Evolutionary conservation across 176 grass and related monocot genomes (phyloP).

Genomic region (Chloris gayana): DNA sequence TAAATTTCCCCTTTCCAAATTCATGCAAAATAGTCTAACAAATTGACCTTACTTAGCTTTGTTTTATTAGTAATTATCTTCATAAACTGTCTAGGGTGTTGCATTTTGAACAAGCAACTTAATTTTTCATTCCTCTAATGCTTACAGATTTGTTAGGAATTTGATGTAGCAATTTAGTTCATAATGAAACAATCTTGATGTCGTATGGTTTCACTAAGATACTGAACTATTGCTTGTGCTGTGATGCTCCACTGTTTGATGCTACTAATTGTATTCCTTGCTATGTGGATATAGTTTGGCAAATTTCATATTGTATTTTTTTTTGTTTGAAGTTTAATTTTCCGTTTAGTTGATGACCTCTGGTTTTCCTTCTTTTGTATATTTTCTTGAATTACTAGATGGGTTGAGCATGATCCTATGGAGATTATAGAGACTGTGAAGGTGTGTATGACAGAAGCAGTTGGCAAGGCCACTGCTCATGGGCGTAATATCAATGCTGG

Average conservation of each 20-base stretch:
- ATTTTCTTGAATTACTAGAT: constrained; percentile 49
- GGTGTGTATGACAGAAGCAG: constrained; percentile 61
- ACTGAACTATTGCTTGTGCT: not conserved
- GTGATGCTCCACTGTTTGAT: not conserved
- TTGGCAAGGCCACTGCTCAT: constrained; percentile 58
- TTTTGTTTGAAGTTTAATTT: not conserved
- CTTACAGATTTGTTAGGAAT: not conserved
- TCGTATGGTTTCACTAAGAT: not conserved
- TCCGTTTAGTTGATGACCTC: not conserved
- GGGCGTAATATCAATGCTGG: constrained; percentile 60
- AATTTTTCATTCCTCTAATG: constrained; percentile 2
- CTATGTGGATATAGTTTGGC: not conserved
- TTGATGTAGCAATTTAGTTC: no score
- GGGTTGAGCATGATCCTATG: constrained; percentile 96
- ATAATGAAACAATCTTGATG: no score
- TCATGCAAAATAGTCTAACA: not conserved
- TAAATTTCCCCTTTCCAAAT: not conserved
- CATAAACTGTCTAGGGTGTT: not conserved
- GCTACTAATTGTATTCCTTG: not conserved
- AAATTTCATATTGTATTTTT: constrained; percentile 3
- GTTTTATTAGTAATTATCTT: not conserved
- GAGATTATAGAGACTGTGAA: constrained; percentile 84
- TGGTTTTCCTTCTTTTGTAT: constrained; percentile 10
- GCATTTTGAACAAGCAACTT: not conserved
- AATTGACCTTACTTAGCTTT: not conserved